Percentiles rank a stretch among this genome's conserved stretches.
Evolutionary conservation across 2,329 filamentous ascomycete genomes (phyloP).

Genomic region (Xylaria multiplex): DNA sequence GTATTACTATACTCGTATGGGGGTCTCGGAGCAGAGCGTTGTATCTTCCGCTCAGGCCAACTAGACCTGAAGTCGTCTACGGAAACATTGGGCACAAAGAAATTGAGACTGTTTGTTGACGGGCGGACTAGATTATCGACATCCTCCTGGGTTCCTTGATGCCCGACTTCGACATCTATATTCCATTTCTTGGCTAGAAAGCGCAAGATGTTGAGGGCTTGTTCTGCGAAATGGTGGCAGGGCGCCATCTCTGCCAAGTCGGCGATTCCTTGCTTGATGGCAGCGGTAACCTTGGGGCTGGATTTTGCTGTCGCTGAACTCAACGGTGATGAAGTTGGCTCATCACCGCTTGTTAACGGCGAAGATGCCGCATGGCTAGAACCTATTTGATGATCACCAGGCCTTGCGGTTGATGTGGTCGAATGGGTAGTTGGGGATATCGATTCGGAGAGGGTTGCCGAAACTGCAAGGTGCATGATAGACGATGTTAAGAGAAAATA

Average conservation of each 20-base stretch:
- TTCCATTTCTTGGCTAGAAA: constrained; percentile 69
- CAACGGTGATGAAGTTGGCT: constrained; percentile 33
- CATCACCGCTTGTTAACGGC: constrained; percentile 19
- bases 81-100: constrained; percentile 63
- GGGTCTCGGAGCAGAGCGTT: constrained; percentile 27
- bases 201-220: constrained; percentile 68
- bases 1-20: constrained; percentile 25
- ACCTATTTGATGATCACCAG: constrained; percentile 31
- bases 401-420: constrained; percentile 40
- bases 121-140: constrained; percentile 56
- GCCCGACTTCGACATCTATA: constrained; percentile 60
- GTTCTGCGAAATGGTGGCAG: constrained; percentile 69
- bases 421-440: constrained; percentile 40
- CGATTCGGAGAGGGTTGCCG: constrained; percentile 49
- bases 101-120: constrained; percentile 64
- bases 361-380: constrained; percentile 30
- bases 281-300: constrained; percentile 55
- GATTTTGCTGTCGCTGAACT: constrained; percentile 45
- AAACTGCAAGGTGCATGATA: constrained; percentile 69
- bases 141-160: constrained; percentile 50
- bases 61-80: constrained; percentile 60
- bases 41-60: constrained; percentile 52
- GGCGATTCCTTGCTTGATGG: constrained; percentile 64
- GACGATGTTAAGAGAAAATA: constrained; percentile 70
- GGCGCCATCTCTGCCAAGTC: constrained; percentile 70